Conservation (phyloP, 2,329 filamentous ascomycete genomes). For the Hypoxylon sp. region DNA sequence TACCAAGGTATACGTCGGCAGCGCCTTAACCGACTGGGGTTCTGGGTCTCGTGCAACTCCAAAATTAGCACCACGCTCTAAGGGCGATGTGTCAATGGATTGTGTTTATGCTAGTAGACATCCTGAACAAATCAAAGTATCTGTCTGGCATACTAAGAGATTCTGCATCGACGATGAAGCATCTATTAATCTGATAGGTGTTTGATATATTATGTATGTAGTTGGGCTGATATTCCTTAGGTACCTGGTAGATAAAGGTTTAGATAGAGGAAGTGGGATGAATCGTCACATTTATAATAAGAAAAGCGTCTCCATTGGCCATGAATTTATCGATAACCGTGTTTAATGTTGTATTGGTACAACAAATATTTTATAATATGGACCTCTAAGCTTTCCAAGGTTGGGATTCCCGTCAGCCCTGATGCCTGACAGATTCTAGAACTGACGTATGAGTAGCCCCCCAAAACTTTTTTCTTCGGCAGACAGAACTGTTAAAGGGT, state of each 20-base stretch:
- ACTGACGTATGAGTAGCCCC: conserved; percentile 34
- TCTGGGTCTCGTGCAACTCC: background rate
- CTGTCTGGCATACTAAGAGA: background rate
- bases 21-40: background rate
- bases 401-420: conserved; percentile 18
- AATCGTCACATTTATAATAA: no score
- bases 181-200: background rate
- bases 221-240: background rate
- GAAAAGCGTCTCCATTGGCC: background rate
- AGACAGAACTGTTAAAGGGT: conserved; percentile 10
- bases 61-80: background rate
- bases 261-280: no score
- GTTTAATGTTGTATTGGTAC: background rate
- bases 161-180: background rate
- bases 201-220: no score
- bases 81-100: background rate
- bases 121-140: background rate
- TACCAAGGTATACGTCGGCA: background rate
- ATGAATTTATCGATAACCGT: conserved; percentile 20
- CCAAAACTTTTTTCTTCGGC: conserved; percentile 2
- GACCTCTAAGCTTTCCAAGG: conserved; percentile 15
- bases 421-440: conserved; percentile 29
- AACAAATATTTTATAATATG: background rate
- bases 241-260: no score
- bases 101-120: background rate